phyloP scores from a whole-genome alignment of 805 yeast genomes.

The Pichia nanzhaoensis region DNA sequence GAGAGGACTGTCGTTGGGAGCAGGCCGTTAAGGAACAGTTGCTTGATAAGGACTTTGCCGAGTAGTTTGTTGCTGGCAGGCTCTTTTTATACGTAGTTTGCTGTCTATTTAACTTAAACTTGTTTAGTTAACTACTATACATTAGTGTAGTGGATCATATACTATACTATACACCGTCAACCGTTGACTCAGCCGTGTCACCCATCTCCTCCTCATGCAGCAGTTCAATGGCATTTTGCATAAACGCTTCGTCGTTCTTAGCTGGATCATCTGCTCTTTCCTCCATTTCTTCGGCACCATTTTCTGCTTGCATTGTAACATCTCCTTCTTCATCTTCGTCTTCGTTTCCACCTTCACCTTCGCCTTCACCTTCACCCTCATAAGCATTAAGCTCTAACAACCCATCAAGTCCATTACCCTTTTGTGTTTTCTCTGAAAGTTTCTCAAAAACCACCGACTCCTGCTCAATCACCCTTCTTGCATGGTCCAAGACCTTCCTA shows the following conservation, averaged over 20 bases:
- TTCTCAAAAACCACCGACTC: constrained; percentile 78
- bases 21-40: constrained; percentile 29
- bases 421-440: constrained; percentile 78
- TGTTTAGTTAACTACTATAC: too few species aligned
- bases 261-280: background rate
- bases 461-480: constrained; percentile 65
- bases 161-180: too few species aligned
- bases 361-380: constrained; percentile 2
- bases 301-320: background rate
- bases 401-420: constrained; percentile 80
- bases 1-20: constrained; percentile 36
- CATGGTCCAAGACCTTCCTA: constrained; percentile 37
- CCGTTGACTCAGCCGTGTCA: too few species aligned
- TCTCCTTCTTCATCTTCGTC: constrained; percentile 2
- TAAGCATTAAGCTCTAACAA: background rate
- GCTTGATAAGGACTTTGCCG: constrained; percentile 40
- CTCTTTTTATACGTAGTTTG: background rate
- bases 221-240: constrained; percentile 9
- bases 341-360: background rate
- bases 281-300: constrained; percentile 1
- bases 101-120: background rate
- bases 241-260: constrained; percentile 8
- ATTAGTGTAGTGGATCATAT: too few species aligned
- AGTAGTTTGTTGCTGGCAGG: background rate
- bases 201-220: background rate